Evolutionary conservation across 306 rosid genomes (phyloP).

Genomic region (Acacia crassicarpa): DNA sequence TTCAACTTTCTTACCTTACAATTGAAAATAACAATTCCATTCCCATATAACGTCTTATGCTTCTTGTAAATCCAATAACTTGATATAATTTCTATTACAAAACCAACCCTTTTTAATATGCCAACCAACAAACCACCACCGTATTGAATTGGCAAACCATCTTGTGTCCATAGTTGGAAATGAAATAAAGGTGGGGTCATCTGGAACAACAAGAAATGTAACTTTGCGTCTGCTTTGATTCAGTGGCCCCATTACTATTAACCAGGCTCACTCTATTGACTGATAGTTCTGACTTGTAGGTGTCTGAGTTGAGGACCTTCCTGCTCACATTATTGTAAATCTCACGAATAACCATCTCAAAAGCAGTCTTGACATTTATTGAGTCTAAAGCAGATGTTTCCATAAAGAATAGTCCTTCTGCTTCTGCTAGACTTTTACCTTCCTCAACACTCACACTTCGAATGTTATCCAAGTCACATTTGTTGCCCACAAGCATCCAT

Average conservation of each 20-base stretch:
- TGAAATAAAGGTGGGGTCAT: conserved; percentile 34
- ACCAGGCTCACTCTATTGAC: conserved; percentile 90
- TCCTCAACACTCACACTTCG: conserved; percentile 83
- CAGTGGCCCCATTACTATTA: conserved; percentile 47
- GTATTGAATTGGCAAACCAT: conserved; percentile 28
- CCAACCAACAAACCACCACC: neutral
- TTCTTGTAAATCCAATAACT: conserved; percentile 34
- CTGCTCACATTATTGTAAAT: conserved; percentile 90
- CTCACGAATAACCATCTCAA: conserved; percentile 84
- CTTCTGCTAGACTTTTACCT: conserved; percentile 86
- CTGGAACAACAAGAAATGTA: conserved; percentile 83
- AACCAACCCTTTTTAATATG: neutral
- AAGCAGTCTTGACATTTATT: conserved; percentile 79
- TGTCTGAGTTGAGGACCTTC: conserved; percentile 86
- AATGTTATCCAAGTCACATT: conserved; percentile 79
- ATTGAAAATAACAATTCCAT: conserved; percentile 27
- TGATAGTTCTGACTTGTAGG: conserved; percentile 91
- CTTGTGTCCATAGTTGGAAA: conserved; percentile 8
- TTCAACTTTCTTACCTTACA: conserved; percentile 31
- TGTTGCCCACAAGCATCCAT: conserved; percentile 91
- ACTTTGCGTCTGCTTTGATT: conserved; percentile 57
- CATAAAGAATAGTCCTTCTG: conserved; percentile 92
- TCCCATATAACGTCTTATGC: conserved; percentile 46
- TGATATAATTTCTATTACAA: neutral
- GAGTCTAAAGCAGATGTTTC: conserved; percentile 94